These are phyloP conservation scores for Eugenia klotzschiana DNA, from an alignment of 441 rosid species.

Conservation along the genomic window DNA sequence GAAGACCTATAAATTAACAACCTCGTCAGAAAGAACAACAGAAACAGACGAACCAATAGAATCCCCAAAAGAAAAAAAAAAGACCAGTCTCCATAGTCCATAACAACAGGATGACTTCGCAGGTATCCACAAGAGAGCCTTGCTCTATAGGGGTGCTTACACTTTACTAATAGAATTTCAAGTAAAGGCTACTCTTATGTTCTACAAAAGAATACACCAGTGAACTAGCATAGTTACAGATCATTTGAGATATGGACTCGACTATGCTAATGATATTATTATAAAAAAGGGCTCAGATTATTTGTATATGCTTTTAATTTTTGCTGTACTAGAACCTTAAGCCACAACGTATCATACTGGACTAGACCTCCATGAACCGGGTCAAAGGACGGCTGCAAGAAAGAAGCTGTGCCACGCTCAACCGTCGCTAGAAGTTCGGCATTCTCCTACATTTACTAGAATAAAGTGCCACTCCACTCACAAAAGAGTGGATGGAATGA, in stretches of 20 bases:
- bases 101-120: neutral
- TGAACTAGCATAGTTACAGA: neutral
- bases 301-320: neutral
- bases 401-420: neutral
- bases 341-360: neutral
- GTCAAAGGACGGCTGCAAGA: neutral
- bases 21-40: neutral
- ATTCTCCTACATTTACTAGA: neutral
- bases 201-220: neutral
- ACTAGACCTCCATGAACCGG: neutral
- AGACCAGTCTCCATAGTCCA: neutral
- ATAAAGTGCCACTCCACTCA: neutral
- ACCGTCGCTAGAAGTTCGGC: neutral
- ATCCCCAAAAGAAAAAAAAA: neutral
- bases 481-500: neutral
- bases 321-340: neutral
- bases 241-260: neutral
- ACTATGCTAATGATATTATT: neutral
- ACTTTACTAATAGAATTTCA: neutral
- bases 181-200: neutral
- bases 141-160: neutral
- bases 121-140: neutral
- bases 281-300: neutral
- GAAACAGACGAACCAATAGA: neutral
- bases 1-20: conserved; percentile 37